Base-by-base conservation (phyloP, 2,329 filamentous ascomycete genomes). In the Fusarium circinatum region DNA sequence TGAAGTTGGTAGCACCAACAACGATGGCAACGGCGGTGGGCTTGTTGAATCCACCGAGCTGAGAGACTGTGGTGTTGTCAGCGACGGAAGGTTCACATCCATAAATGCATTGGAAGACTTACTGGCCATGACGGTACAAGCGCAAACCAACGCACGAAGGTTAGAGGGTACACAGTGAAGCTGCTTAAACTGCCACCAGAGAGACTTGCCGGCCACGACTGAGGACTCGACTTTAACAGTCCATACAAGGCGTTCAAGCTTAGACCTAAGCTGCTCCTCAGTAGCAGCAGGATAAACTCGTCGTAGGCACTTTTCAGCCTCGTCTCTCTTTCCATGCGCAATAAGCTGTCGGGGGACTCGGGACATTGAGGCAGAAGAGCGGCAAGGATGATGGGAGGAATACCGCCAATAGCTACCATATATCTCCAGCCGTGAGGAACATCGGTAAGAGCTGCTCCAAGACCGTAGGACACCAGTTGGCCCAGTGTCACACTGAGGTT, bases 1-100 rank as follows among this genome's bases (percentile, higher is more conserved):
- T 75, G 70, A 86, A 87, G 58, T 86, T 86, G 18, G 84, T 85
- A 6, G 79, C 84, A 9, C 82, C 83, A 38, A 86, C 82, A 62
- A 85, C 80, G n/a, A 82, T 83, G 2, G 82, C 83, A 34, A 88
- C 86, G 2, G 84, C 85, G 0, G 84, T 82, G 0, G 86, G 84
- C 58, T 88, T 85, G 30, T 80, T 76, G 75, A 88, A 87, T 4
- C 86, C 86, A 13, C 84, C 81, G 48, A 88, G 85, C 79, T 88
- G 86, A 18, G 82, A 84, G 45, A 87, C 84, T n/a, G 84, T 86
- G 85, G 87, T 87, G 17, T 87, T 75, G 24, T 84, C 83, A 62
- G 81, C 78, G 47, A 86, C 75, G 13, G 86, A 78, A 3, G 22
- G 85, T 84, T 17, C 85, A 81, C 47, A 85, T 79, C 58, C 85